A percentile compares a stretch with the other conserved stretches of the same genome.
These are phyloP conservation scores for Solanum chilense DNA, from an alignment of 257 asterid genomes.

Conservation along the genomic window DNA sequence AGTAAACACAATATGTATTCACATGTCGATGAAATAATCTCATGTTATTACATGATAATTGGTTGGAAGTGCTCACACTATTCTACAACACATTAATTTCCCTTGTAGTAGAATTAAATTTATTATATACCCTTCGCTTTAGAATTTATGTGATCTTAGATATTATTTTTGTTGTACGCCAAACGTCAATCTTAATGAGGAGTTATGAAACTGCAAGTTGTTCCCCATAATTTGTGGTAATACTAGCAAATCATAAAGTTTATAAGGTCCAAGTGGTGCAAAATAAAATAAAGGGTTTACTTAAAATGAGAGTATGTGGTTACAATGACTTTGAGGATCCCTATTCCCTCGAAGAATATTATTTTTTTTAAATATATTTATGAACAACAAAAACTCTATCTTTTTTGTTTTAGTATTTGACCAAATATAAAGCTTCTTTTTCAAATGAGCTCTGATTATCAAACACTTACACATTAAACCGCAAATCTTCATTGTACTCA, in stretches of 20 bases:
- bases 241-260: too few species aligned
- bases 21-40: not conserved
- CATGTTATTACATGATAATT: not conserved
- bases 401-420: too few species aligned
- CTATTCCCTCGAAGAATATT: too few species aligned
- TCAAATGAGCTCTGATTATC: slow-evolving; percentile 15
- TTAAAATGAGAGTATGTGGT: too few species aligned
- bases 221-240: too few species aligned
- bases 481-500: slow-evolving; percentile 8
- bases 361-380: too few species aligned
- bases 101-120: not conserved
- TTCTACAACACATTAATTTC: not conserved
- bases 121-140: not conserved
- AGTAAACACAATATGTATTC: not conserved
- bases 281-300: too few species aligned
- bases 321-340: too few species aligned
- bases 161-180: not conserved
- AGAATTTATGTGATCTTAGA: not conserved
- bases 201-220: too few species aligned
- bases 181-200: too few species aligned
- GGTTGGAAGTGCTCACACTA: not conserved
- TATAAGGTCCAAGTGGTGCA: too few species aligned
- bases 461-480: slow-evolving; percentile 19
- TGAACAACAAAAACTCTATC: too few species aligned
- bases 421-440: slow-evolving; percentile 25